Base-by-base conservation (phyloP, 2,329 filamentous ascomycete species). In the Colletotrichum chrysophilum region DNA sequence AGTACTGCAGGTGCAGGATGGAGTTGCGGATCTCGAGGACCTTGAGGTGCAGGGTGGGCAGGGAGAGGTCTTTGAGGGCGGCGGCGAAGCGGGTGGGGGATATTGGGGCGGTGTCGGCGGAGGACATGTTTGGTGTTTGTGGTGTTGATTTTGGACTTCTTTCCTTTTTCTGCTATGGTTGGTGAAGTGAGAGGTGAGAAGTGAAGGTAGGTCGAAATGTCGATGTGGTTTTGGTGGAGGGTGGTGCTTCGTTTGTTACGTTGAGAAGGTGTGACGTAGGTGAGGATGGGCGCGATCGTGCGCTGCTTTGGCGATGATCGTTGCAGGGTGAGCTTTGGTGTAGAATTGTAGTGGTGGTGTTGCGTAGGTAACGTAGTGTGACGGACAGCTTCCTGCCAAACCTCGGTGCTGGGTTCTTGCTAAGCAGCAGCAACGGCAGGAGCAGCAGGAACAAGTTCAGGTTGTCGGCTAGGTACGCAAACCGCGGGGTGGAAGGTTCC, bases 21-120 rank as follows among this genome's bases (percentile, higher is more conserved):
- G 89, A 91, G 89, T 95, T 96, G 82, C 91, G 91, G 77, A 96
- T 89, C 83, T 96, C 94, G 81, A 94, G 90, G 75, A 93, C 91
- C 85, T 96, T 96, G 84, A 94, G 88, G 84, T 94, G 92, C 8
- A 96, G 92, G 73, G 89, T 89, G 77, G 90, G 88, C 78, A 93
- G 83, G 55, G 93, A 91, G 71, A 96, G 91, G 76, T 93, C 90
- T 78, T 89, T 87, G 78, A 96, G 88, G 28, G 94, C 94, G 76
- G 88, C 86, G 81, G 92, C 91, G 86, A 95, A 95, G 81, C 90
- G 90, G 21, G 87, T 83, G 30, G 91, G 86, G 61, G 89, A 85
- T 81, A 95, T 95, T 74, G 93, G 93, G 13, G 82, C 81, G 8
- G 92, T 83, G 80, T 91, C 89, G 72, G 91, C 87, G n/a, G 93